These are phyloP conservation scores for Leishmania mexicana DNA, from an alignment of 208 protist species.

Conservation along the genomic window DNA sequence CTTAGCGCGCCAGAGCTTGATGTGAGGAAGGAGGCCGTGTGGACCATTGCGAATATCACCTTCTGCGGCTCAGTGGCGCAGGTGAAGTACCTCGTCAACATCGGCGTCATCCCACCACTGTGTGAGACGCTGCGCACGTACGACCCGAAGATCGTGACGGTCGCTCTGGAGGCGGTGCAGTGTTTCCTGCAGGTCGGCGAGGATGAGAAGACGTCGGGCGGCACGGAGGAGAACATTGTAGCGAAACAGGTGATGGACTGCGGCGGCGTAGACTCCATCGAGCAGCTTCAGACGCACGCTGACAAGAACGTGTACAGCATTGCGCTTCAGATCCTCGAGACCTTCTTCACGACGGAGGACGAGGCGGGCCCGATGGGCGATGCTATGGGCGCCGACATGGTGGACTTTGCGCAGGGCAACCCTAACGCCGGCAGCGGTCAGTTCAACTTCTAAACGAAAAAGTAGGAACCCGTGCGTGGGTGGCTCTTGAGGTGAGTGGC, in stretches of 20 bases:
- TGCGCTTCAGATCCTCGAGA: slow-evolving; percentile 91
- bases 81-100: slow-evolving; percentile 90
- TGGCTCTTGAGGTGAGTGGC: background rate
- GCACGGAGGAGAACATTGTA: slow-evolving; percentile 60
- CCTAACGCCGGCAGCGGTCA: slow-evolving; percentile 17
- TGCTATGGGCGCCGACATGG: slow-evolving; percentile 11
- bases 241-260: slow-evolving; percentile 90
- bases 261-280: slow-evolving; percentile 94
- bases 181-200: slow-evolving; percentile 93
- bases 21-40: slow-evolving; percentile 98
- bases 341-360: slow-evolving; percentile 87
- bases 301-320: slow-evolving; percentile 96
- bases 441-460: slow-evolving; percentile 41
- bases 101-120: slow-evolving; percentile 91
- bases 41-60: slow-evolving; percentile 97
- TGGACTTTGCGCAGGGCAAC: slow-evolving; percentile 29
- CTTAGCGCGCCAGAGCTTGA: slow-evolving; percentile 91
- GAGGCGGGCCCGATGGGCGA: slow-evolving; percentile 24
- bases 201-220: slow-evolving; percentile 46
- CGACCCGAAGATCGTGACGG: slow-evolving; percentile 93
- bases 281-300: slow-evolving; percentile 93
- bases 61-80: slow-evolving; percentile 92
- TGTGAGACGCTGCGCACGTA: slow-evolving; percentile 91
- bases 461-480: background rate
- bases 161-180: slow-evolving; percentile 97